A percentile compares a stretch with the other conserved stretches of the same genome.
These are phyloP conservation scores for Acidomyces sp. DNA, from an alignment of 495 filamentous ascomycete species.

Conservation along the genomic window DNA sequence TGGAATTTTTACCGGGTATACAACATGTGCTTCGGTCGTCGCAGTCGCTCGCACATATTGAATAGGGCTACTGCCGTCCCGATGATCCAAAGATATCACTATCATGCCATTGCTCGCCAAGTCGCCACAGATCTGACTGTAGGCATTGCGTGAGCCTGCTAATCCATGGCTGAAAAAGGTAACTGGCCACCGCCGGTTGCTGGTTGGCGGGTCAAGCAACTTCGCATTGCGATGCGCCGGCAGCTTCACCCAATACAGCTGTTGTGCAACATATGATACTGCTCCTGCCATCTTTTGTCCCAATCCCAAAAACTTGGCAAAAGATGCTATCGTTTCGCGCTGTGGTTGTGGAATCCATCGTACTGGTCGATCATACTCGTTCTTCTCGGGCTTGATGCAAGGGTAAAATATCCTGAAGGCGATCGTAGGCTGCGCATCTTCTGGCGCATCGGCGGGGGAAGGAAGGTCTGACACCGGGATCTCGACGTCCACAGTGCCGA, in stretches of 20 bases:
- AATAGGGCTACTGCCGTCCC: constrained; percentile 59
- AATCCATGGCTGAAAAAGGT: constrained; percentile 72
- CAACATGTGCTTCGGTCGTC: constrained; percentile 19
- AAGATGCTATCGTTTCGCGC: constrained; percentile 50
- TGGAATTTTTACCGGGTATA: constrained; percentile 37
- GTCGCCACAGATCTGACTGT: constrained; percentile 57
- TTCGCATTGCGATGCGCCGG: constrained; percentile 39
- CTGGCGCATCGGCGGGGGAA: constrained; percentile 37
- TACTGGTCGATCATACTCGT: constrained; percentile 29
- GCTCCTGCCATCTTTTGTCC: constrained; percentile 41
- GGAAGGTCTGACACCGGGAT: constrained; percentile 49
- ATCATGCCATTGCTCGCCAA: constrained; percentile 63
- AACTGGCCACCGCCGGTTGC: constrained; percentile 51
- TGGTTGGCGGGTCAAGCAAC: constrained; percentile 35
- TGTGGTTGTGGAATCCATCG: constrained; percentile 66
- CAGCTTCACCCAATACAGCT: constrained; percentile 54
- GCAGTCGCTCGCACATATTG: constrained; percentile 39
- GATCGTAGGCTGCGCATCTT: constrained; percentile 45
- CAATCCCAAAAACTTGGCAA: constrained; percentile 52
- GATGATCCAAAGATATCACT: constrained; percentile 62
- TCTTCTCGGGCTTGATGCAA: constrained; percentile 30
- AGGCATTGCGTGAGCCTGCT: constrained; percentile 59
- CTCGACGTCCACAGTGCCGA: constrained; percentile 64
- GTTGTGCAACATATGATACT: constrained; percentile 51
- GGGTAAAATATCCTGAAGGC: constrained; percentile 71